phyloP scores from a whole-genome alignment of 1,284 basidiomycete genomes.

The Sanghuangporus baumii region DNA sequence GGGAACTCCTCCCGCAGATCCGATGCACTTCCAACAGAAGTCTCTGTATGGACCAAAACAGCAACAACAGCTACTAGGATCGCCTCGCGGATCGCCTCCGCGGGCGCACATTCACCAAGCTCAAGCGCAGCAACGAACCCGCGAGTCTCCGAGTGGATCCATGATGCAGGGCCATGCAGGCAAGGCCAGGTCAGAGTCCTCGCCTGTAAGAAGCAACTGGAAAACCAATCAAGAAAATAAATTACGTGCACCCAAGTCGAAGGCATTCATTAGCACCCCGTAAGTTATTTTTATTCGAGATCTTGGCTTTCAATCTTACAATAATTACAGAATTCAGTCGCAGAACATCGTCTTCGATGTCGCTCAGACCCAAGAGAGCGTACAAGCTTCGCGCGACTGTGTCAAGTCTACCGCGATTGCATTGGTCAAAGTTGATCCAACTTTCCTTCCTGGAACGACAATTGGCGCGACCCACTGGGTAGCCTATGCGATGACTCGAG shows the following conservation, averaged over 20 bases:
- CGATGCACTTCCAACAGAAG: slow-evolving; percentile 38
- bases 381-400: slow-evolving; percentile 63
- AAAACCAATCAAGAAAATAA: slow-evolving; percentile 33
- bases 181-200: slow-evolving; percentile 66
- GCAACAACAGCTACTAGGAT: slow-evolving; percentile 45
- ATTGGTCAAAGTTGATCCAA: slow-evolving; percentile 72
- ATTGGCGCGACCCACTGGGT: slow-evolving; percentile 86
- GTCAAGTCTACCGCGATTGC: slow-evolving; percentile 81
- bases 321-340: slow-evolving; percentile 22
- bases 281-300: slow-evolving; percentile 25
- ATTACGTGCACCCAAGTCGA: slow-evolving; percentile 38
- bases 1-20: slow-evolving; percentile 26
- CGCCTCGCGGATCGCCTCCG: slow-evolving; percentile 61
- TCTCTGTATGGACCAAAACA: slow-evolving; percentile 34
- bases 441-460: slow-evolving; percentile 75
- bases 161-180: slow-evolving; percentile 37
- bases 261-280: slow-evolving; percentile 52
- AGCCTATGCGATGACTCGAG: slow-evolving; percentile 85
- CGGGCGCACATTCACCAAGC: slow-evolving; percentile 33
- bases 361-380: slow-evolving; percentile 58
- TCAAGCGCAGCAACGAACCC: slow-evolving; percentile 27
- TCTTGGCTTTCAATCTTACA: background rate
- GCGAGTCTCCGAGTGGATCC: slow-evolving; percentile 35
- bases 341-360: slow-evolving; percentile 75
- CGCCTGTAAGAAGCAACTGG: slow-evolving; percentile 48